A percentile compares a stretch with the other conserved stretches of the same genome.
Evolutionary conservation across 306 rosid species (phyloP).

Genomic region (Coriaria nepalensis): DNA sequence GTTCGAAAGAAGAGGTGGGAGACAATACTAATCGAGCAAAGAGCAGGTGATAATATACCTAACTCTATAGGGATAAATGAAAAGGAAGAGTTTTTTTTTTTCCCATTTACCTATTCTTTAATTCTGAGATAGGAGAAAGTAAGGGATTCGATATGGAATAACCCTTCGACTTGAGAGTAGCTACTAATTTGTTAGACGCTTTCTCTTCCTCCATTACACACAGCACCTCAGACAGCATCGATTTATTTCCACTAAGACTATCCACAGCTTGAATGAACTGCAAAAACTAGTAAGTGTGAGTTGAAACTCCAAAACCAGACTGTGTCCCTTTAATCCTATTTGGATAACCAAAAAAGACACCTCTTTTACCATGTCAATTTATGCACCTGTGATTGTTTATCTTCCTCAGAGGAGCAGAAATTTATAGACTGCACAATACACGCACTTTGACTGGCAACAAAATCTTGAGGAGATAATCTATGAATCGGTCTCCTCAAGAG

Average conservation of each 20-base stretch:
- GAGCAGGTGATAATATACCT: too few relatives aligned
- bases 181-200: slow-evolving; percentile 24
- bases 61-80: background rate
- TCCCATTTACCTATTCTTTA: slow-evolving; percentile 30
- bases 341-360: slow-evolving; percentile 3
- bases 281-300: slow-evolving; percentile 14
- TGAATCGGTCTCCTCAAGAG: slow-evolving; percentile 41
- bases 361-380: background rate
- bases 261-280: slow-evolving; percentile 39
- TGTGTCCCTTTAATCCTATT: too few relatives aligned
- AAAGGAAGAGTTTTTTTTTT: background rate
- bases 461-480: slow-evolving; percentile 42
- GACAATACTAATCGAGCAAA: too few relatives aligned
- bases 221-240: slow-evolving; percentile 27
- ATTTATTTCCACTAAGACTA: slow-evolving; percentile 16
- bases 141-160: slow-evolving; percentile 22
- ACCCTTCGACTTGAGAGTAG: slow-evolving; percentile 34
- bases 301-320: too few relatives aligned
- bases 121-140: slow-evolving; percentile 12
- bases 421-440: slow-evolving; percentile 49
- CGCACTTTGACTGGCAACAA: slow-evolving; percentile 55
- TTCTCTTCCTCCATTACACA: slow-evolving; percentile 33
- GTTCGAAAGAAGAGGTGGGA: background rate
- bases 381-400: slow-evolving; percentile 39
- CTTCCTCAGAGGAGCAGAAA: slow-evolving; percentile 27